Evolutionary conservation across 768 basidiomycete species (phyloP).

Genomic region (Russula virescens): DNA sequence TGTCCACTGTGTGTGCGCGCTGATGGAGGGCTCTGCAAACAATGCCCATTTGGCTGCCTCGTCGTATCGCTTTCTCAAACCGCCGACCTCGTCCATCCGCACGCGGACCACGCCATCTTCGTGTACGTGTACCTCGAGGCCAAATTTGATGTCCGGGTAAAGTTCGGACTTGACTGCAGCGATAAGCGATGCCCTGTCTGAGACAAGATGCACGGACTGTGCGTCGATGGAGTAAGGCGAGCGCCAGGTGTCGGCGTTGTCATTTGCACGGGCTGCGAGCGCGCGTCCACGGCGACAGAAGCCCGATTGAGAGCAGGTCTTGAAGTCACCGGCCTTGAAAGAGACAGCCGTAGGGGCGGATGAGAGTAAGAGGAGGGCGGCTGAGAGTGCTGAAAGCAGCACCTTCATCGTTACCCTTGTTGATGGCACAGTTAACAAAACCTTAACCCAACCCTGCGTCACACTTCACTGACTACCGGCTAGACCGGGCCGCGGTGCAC

Average conservation of each 20-base stretch:
- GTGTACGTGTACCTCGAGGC: conserved; percentile 77
- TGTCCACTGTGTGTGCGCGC: conserved; percentile 56
- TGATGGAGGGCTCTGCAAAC: conserved; percentile 61
- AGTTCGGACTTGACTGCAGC: conserved; percentile 75
- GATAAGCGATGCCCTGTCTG: conserved; percentile 56
- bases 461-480: background rate
- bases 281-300: conserved; percentile 93
- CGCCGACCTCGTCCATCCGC: conserved; percentile 83
- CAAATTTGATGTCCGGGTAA: conserved; percentile 80
- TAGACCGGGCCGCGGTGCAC: background rate
- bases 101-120: conserved; percentile 87
- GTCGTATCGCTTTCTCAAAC: conserved; percentile 80
- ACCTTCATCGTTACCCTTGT: conserved; percentile 22
- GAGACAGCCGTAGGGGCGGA: conserved; percentile 38
- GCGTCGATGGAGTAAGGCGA: conserved; percentile 83
- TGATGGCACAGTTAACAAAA: too few species aligned
- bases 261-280: conserved; percentile 65
- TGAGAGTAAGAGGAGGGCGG: conserved; percentile 31
- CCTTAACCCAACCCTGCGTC: too few species aligned
- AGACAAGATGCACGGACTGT: conserved; percentile 45
- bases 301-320: conserved; percentile 88
- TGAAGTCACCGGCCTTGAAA: conserved; percentile 84
- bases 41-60: conserved; percentile 91
- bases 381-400: conserved; percentile 7
- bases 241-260: conserved; percentile 54